These are phyloP conservation scores for Fusarium nurragi DNA, from an alignment of 2,329 filamentous ascomycete species.

Conservation along the genomic window DNA sequence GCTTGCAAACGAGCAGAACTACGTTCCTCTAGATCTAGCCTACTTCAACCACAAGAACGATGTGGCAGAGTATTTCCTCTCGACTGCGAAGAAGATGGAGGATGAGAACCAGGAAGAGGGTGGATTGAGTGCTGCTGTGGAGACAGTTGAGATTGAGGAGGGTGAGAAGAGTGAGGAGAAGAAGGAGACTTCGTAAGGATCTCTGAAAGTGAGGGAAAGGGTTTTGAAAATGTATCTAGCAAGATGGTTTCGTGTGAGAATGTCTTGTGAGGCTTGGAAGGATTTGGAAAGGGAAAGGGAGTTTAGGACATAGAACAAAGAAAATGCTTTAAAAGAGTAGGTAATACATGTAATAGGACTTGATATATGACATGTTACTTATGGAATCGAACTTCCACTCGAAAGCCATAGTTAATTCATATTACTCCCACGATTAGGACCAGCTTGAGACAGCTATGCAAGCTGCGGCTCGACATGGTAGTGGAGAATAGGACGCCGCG, in stretches of 20 bases:
- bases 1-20: conserved; percentile 83
- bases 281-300: conserved; percentile 1
- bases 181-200: conserved; percentile 23
- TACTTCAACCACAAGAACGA: conserved; percentile 74
- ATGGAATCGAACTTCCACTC: too few species aligned
- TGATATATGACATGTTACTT: too few species aligned
- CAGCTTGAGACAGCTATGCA: too few species aligned
- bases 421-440: too few species aligned
- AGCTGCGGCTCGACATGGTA: too few species aligned
- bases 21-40: conserved; percentile 80
- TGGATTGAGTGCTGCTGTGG: conserved; percentile 54
- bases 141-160: conserved; percentile 52
- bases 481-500: too few species aligned
- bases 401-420: too few species aligned
- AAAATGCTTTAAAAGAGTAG: not conserved
- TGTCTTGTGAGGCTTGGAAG: not conserved
- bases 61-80: conserved; percentile 69
- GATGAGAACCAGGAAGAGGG: conserved; percentile 56
- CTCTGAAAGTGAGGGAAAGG: too few species aligned
- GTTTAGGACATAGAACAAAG: conserved; percentile 18
- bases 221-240: not conserved
- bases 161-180: conserved; percentile 41
- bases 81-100: conserved; percentile 59
- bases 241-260: not conserved
- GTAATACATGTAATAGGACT: too few species aligned